phyloP scores from a whole-genome alignment of 495 filamentous ascomycete genomes.

The Aspergillus cristatus region DNA sequence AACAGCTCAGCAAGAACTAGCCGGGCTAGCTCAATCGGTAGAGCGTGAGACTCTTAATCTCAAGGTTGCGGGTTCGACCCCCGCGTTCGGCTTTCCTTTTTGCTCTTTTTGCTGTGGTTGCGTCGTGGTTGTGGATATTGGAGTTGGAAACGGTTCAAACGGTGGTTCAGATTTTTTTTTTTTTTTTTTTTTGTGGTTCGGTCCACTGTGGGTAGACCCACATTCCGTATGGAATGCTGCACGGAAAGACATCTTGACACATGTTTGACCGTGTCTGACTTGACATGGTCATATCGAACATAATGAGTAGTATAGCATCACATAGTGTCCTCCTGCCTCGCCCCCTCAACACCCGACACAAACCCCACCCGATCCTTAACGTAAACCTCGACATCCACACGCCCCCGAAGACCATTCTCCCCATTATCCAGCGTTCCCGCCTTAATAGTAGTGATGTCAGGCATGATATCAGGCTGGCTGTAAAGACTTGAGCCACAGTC shows the following conservation, averaged over 20 bases:
- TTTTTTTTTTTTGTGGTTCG: too few species aligned
- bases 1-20: slow-evolving; percentile 4
- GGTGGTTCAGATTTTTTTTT: too few species aligned
- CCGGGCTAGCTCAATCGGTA: slow-evolving; percentile 51
- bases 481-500: slow-evolving; percentile 35
- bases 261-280: too few species aligned
- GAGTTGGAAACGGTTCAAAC: too few species aligned
- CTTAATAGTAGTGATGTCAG: slow-evolving; percentile 33
- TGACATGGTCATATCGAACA: too few species aligned
- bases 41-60: slow-evolving; percentile 58
- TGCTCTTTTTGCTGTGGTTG: too few species aligned
- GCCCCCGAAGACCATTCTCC: slow-evolving; percentile 20
- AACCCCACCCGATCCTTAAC: slow-evolving; percentile 33
- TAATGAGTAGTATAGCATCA: too few species aligned
- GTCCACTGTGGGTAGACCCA: too few species aligned
- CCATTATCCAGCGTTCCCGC: slow-evolving; percentile 32
- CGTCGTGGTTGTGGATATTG: too few species aligned
- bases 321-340: slow-evolving; percentile 26
- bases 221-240: too few species aligned
- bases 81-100: slow-evolving; percentile 36
- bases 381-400: slow-evolving; percentile 38
- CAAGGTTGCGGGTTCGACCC: slow-evolving; percentile 58
- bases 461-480: slow-evolving; percentile 38
- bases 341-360: slow-evolving; percentile 24
- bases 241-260: too few species aligned